Conservation (phyloP, 1,139 yeast species). For the Hyphopichia pseudoburtonii region DNA sequence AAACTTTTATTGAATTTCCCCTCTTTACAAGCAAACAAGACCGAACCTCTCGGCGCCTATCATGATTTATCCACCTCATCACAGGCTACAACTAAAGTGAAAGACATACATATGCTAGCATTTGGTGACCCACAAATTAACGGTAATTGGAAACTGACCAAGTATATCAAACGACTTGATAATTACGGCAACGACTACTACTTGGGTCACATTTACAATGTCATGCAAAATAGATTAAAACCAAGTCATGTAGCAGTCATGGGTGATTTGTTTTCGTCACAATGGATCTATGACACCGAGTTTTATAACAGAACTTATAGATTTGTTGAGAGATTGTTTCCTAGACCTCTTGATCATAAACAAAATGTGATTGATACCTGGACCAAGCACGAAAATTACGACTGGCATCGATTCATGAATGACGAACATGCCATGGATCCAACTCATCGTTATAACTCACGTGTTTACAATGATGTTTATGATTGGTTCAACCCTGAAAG, state of each 20-base stretch:
- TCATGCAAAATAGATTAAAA: conserved; percentile 57
- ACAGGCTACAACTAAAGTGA: conserved; percentile 17
- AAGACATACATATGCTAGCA: conserved; percentile 66
- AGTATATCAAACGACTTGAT: conserved; percentile 75
- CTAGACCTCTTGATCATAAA: conserved; percentile 51
- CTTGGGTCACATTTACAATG: conserved; percentile 75
- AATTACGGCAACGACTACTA: conserved; percentile 86
- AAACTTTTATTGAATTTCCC: conserved; percentile 34
- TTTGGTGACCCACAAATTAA: conserved; percentile 97
- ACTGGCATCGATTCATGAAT: conserved; percentile 52
- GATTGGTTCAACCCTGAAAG: conserved; percentile 55
- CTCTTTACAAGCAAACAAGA: conserved; percentile 14
- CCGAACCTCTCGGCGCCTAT: conserved; percentile 11
- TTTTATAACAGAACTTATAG: conserved; percentile 76
- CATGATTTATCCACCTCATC: conserved; percentile 1
- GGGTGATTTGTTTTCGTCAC: conserved; percentile 94
- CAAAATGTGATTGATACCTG: conserved; percentile 48
- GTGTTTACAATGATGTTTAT: conserved; percentile 58
- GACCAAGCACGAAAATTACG: conserved; percentile 47
- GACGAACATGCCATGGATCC: conserved; percentile 41
- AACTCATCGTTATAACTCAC: conserved; percentile 43
- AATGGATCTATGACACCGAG: conserved; percentile 90
- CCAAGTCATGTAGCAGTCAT: conserved; percentile 86
- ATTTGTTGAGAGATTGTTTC: conserved; percentile 64
- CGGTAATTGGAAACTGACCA: conserved; percentile 73